These are phyloP conservation scores for Eucalyptus curtisii DNA, from an alignment of 345 rosid genomes.

Conservation along the genomic window DNA sequence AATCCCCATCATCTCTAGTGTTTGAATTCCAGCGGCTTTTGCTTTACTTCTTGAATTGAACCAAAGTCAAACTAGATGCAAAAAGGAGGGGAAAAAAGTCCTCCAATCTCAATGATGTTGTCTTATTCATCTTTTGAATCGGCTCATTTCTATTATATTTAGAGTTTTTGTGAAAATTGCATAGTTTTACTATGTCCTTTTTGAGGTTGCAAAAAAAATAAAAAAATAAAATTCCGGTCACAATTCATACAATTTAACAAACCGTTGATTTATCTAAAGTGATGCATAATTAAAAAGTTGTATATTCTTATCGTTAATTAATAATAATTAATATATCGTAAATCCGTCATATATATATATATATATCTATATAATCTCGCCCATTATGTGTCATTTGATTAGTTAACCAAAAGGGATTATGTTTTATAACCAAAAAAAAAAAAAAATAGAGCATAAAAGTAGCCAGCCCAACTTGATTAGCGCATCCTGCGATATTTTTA, in stretches of 20 bases:
- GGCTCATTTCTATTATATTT: neutral
- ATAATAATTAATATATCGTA: neutral
- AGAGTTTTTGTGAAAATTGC: too few species aligned
- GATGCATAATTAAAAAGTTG: fast-evolving
- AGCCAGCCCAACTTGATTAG: neutral
- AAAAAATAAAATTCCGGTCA: fast-evolving
- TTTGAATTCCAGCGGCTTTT: neutral
- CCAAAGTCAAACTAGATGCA: neutral
- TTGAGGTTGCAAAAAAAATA: neutral
- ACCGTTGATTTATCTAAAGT: neutral
- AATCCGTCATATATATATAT: neutral
- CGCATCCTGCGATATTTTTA: neutral
- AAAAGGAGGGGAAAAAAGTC: neutral
- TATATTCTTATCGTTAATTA: neutral
- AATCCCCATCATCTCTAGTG: neutral
- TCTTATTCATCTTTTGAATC: neutral
- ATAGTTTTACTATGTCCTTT: neutral
- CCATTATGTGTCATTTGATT: neutral
- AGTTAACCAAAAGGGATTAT: neutral
- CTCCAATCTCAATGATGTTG: neutral
- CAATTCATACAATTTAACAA: neutral
- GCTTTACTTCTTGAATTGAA: neutral
- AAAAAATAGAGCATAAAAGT: neutral
- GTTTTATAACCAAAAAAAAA: too few species aligned
- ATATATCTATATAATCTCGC: neutral